Conservation (phyloP, 2,329 filamentous ascomycete species). For the Myrmaecium sp. region DNA sequence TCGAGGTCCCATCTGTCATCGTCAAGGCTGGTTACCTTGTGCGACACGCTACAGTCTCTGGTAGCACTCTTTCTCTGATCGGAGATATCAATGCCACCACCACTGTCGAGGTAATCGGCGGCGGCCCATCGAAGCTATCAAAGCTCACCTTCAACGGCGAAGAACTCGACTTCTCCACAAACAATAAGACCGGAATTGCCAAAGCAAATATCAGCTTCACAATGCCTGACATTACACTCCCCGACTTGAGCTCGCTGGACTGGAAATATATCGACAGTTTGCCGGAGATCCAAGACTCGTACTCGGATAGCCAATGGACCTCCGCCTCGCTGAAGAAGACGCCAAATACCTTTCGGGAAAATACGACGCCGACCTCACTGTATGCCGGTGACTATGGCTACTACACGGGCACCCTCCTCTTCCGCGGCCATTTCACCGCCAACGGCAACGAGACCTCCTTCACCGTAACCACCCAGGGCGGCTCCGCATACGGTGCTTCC, state of each 20-base stretch:
- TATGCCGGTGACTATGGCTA: constrained; percentile 61
- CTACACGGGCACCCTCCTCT: constrained; percentile 50
- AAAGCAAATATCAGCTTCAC: constrained; percentile 34
- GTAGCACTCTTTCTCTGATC: constrained; percentile 41
- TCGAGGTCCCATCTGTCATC: constrained; percentile 29
- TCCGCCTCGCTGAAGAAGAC: constrained; percentile 39
- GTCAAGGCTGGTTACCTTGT: constrained; percentile 48
- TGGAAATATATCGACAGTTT: constrained; percentile 60
- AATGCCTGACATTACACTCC: constrained; percentile 35
- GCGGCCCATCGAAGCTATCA: constrained; percentile 32
- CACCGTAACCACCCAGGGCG: constrained; percentile 45
- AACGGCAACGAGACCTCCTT: constrained; percentile 42
- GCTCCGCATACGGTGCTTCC: constrained; percentile 47
- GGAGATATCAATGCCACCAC: constrained; percentile 60
- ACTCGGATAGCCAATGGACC: constrained; percentile 55
- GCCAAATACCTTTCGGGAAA: constrained; percentile 39
- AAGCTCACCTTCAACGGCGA: constrained; percentile 46
- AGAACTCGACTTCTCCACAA: constrained; percentile 19
- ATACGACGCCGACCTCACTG: constrained; percentile 46
- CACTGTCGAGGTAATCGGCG: constrained; percentile 50
- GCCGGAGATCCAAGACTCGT: constrained; percentile 46
- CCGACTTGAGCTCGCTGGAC: constrained; percentile 37
- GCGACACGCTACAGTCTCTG: constrained; percentile 40
- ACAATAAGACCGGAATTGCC: constrained; percentile 31
- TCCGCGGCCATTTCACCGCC: constrained; percentile 51